phyloP scores from a whole-genome alignment of 805 yeast species.

The Priceomyces carsonii region DNA sequence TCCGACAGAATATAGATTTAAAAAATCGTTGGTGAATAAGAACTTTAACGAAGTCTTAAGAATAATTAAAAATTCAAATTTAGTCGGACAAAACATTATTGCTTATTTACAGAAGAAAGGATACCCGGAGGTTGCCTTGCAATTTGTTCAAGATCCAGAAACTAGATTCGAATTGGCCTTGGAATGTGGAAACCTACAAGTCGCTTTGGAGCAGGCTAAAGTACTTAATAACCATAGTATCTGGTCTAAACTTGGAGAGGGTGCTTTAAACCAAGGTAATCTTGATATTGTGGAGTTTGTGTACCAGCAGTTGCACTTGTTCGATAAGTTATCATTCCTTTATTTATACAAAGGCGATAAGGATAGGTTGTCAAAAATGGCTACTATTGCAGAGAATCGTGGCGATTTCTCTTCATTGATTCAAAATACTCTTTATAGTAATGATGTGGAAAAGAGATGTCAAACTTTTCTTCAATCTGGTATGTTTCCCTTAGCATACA shows the following conservation, averaged over 20 bases:
- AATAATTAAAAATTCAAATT: constrained; percentile 80
- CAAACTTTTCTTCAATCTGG: constrained; percentile 76
- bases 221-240: constrained; percentile 63
- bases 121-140: constrained; percentile 95
- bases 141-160: constrained; percentile 95
- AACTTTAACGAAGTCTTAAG: constrained; percentile 91
- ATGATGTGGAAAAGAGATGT: constrained; percentile 74
- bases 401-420: constrained; percentile 77
- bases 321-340: constrained; percentile 87
- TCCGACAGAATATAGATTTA: constrained; percentile 96
- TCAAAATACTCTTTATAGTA: constrained; percentile 78
- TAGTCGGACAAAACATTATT: constrained; percentile 96
- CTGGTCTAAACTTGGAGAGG: constrained; percentile 84
- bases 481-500: constrained; percentile 84
- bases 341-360: constrained; percentile 83
- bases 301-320: constrained; percentile 80
- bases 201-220: constrained; percentile 88
- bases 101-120: constrained; percentile 94
- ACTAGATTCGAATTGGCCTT: constrained; percentile 94
- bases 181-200: constrained; percentile 85
- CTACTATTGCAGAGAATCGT: constrained; percentile 84
- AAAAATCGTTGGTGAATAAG: constrained; percentile 85
- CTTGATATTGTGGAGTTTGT: constrained; percentile 80
- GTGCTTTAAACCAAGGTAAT: constrained; percentile 90
- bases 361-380: constrained; percentile 78